Evolutionary conservation across 768 basidiomycete species (phyloP).

Genomic region (Suillus lakei): DNA sequence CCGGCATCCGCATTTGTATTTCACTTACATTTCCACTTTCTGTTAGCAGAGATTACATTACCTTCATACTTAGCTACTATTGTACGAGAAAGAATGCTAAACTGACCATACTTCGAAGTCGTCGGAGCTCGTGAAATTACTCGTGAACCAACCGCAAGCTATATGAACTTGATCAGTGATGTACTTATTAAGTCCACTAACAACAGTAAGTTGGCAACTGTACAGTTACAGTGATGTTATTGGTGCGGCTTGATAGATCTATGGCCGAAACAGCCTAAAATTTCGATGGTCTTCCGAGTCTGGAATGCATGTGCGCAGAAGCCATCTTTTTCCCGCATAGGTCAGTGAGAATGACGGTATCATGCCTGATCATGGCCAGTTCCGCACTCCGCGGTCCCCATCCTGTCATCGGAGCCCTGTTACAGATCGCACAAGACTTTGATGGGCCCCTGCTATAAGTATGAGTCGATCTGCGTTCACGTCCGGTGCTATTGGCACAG

Average conservation of each 20-base stretch:
- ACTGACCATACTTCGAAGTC: slow-evolving; percentile 5
- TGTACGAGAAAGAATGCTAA: slow-evolving; percentile 7
- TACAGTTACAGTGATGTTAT: background rate
- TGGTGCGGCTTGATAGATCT: slow-evolving; percentile 9
- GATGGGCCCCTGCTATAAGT: slow-evolving; percentile 4
- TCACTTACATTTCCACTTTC: slow-evolving; percentile 35
- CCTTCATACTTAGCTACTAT: slow-evolving; percentile 20
- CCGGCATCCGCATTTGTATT: slow-evolving; percentile 39
- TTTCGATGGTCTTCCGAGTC: slow-evolving; percentile 10
- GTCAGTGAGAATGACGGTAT: slow-evolving; percentile 6
- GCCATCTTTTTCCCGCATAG: slow-evolving; percentile 18
- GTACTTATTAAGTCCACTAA: slow-evolving; percentile 2
- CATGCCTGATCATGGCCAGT: slow-evolving; percentile 1
- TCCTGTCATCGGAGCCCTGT: slow-evolving; percentile 1
- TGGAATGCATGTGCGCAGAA: slow-evolving; percentile 2
- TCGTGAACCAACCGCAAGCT: background rate
- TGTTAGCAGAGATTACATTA: slow-evolving; percentile 35
- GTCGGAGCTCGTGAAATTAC: slow-evolving; percentile 8
- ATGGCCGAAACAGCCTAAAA: slow-evolving; percentile 11
- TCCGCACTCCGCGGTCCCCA: slow-evolving; percentile 24
- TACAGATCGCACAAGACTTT: slow-evolving; percentile 3
- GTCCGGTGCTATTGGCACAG: background rate
- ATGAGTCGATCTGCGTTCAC: background rate
- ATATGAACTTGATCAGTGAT: slow-evolving; percentile 2
- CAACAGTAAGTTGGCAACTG: slow-evolving; percentile 1